A percentile compares a stretch with the other conserved stretches of the same genome.
These are phyloP conservation scores for Fusarium sp. DNA, from an alignment of 2,329 filamentous ascomycete genomes.

Conservation along the genomic window DNA sequence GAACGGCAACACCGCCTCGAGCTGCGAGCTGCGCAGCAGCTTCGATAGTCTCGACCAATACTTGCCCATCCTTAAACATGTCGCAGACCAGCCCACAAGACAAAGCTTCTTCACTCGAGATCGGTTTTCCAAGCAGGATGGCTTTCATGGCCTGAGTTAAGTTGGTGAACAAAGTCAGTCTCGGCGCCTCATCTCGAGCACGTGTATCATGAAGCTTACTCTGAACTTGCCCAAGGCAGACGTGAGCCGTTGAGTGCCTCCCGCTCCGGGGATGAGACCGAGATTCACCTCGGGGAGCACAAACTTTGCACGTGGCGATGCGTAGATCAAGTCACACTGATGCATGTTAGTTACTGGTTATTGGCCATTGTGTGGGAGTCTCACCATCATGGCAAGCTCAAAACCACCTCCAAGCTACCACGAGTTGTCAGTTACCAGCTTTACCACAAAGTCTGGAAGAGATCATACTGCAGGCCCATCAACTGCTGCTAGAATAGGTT, in stretches of 20 bases:
- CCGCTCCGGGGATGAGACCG: slow-evolving; percentile 50
- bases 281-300: slow-evolving; percentile 49
- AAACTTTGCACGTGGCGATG: slow-evolving; percentile 45
- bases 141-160: slow-evolving; percentile 41
- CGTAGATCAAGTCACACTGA: slow-evolving; percentile 48
- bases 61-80: slow-evolving; percentile 30
- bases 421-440: neutral
- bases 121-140: slow-evolving; percentile 41
- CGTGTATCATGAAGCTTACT: slow-evolving; percentile 34
- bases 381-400: slow-evolving; percentile 54
- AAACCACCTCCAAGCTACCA: slow-evolving; percentile 54
- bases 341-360: neutral
- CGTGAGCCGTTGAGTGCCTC: slow-evolving; percentile 48
- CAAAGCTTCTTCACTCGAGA: slow-evolving; percentile 33
- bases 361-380: neutral
- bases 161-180: neutral
- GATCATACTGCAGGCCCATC: slow-evolving; percentile 28
- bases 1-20: slow-evolving; percentile 28
- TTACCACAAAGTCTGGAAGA: neutral
- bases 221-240: slow-evolving; percentile 48
- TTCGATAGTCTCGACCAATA: slow-evolving; percentile 39
- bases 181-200: neutral
- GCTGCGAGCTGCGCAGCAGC: slow-evolving; percentile 22
- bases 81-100: slow-evolving; percentile 25
- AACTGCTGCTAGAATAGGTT: slow-evolving; percentile 56